Evolutionary conservation across 202 grass and related monocot genomes (phyloP).

Genomic region (Digitaria exilis): DNA sequence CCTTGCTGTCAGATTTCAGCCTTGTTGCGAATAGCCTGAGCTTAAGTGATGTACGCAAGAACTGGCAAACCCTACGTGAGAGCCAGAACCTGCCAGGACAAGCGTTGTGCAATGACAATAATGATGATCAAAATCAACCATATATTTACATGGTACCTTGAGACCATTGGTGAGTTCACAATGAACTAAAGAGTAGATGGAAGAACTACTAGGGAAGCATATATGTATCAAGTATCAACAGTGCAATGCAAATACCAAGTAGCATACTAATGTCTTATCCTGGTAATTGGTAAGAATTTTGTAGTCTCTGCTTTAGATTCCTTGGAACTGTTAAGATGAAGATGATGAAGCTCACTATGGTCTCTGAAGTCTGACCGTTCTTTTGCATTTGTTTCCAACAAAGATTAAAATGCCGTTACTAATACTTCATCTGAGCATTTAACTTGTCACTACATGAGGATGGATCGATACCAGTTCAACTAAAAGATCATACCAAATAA

Average conservation of each 20-base stretch:
- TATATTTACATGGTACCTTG: constrained; percentile 37
- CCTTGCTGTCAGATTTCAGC: constrained; percentile 55
- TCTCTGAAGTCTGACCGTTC: constrained; percentile 22
- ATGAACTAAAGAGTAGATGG: no score
- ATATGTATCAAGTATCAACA: not conserved
- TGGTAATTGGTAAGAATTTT: no score
- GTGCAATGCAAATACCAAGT: constrained; percentile 17
- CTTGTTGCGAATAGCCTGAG: constrained; percentile 44
- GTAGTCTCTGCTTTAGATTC: constrained; percentile 22
- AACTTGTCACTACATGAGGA: constrained; percentile 3
- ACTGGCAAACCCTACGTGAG: constrained; percentile 62
- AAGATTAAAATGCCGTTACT: not conserved
- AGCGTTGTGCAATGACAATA: constrained; percentile 35
- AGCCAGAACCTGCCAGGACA: constrained; percentile 49
- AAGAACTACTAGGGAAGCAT: no score
- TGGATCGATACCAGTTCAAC: not conserved
- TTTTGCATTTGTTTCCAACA: constrained; percentile 20
- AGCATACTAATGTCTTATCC: not conserved
- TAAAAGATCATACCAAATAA: constrained; percentile 30
- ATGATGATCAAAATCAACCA: constrained; percentile 33
- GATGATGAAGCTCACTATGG: not conserved
- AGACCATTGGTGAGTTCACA: constrained; percentile 18
- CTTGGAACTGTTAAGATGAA: not conserved
- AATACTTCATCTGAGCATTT: constrained; percentile 29
- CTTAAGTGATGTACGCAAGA: constrained; percentile 50